Evolutionary conservation across 1,139 yeast genomes (phyloP), one percentile per base, ranked within the genome.

Genomic region (Debaryomycetaceae sp.): DNA sequence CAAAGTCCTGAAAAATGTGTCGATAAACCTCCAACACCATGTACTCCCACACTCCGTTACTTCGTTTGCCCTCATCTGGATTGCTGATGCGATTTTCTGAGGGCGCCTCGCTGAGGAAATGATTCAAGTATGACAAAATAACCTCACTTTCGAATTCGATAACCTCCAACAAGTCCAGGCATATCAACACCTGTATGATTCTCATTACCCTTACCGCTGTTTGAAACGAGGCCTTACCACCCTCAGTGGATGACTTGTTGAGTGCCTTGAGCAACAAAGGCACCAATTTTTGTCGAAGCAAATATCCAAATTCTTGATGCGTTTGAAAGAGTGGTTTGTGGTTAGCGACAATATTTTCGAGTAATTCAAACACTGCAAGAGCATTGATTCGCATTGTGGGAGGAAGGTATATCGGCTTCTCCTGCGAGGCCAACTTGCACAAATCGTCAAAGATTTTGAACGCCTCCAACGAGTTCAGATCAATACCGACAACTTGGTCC

Each of bases 121-220:
- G 95, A 18, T 83, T 83, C 23, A 88, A 56, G 25, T 82, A 64
- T 0, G 94, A 78, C 15, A 89, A 55, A 2, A 89, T 75, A 5
- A 86, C 86, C 48, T 86, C 96, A 18, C 85, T 70, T 52, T 89
- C 96, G 23, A 83, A 71, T 31, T 75, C 79, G 21, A 89, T 56
- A 11, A 76, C 69, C 0, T 65, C 54, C 7, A 32, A 12, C 23
- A 86, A 63, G 39, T 81, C 88, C 8, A 77, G 66, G 13, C 74
- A 61, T 10, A 88, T 56, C 27, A 88, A 51, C 4, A 84, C 59
- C 29, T 71, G 68, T 9, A 85, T 65, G 10, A 88, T 70, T 35
- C 97, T 66, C 35, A 86, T 75, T 5, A 84, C 81, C 40, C 97
- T 68, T 1, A 83, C 80, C 25, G 78, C 72, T 6, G 80, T 65